Evolutionary conservation across 495 filamentous ascomycete species (phyloP).

Genomic region (Penicillium maclennaniae): DNA sequence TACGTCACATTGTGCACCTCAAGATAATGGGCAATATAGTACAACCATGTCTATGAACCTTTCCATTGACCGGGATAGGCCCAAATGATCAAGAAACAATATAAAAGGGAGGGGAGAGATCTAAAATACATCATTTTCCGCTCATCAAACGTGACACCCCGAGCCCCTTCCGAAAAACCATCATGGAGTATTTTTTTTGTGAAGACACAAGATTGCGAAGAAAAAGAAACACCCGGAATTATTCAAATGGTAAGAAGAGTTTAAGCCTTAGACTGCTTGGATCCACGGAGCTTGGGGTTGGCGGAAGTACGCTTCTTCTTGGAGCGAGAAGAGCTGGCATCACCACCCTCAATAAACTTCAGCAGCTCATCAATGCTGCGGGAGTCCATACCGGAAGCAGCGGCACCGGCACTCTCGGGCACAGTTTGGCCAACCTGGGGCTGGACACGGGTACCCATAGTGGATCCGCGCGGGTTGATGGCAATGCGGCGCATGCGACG

Average conservation of each 20-base stretch:
- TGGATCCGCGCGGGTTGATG: conserved; percentile 51
- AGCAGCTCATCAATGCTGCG: conserved; percentile 82
- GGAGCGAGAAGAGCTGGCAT: conserved; percentile 51
- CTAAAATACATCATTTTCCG: conserved; percentile 35
- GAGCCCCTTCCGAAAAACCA: conserved; percentile 22
- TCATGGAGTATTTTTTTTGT: conserved; percentile 34
- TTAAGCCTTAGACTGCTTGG: conserved; percentile 42
- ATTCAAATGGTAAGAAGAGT: neutral
- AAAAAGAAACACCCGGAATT: conserved; percentile 11
- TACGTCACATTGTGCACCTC: conserved; percentile 27
- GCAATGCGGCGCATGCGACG: conserved; percentile 60
- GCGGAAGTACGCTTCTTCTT: conserved; percentile 63
- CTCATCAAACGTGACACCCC: conserved; percentile 32
- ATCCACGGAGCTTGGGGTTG: conserved; percentile 66
- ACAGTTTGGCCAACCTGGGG: conserved; percentile 53
- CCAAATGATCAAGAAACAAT: conserved; percentile 20
- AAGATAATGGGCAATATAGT: conserved; percentile 32
- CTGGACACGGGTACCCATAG: conserved; percentile 49
- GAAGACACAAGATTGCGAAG: conserved; percentile 31
- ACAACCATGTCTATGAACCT: conserved; percentile 28
- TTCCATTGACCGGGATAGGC: conserved; percentile 33
- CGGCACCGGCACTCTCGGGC: conserved; percentile 40
- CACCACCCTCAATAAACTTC: conserved; percentile 78
- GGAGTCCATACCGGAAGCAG: conserved; percentile 52
- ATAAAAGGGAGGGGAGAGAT: conserved; percentile 38